These are phyloP conservation scores for Nicotiana undulata DNA, from an alignment of 257 asterid genomes.

Conservation along the genomic window DNA sequence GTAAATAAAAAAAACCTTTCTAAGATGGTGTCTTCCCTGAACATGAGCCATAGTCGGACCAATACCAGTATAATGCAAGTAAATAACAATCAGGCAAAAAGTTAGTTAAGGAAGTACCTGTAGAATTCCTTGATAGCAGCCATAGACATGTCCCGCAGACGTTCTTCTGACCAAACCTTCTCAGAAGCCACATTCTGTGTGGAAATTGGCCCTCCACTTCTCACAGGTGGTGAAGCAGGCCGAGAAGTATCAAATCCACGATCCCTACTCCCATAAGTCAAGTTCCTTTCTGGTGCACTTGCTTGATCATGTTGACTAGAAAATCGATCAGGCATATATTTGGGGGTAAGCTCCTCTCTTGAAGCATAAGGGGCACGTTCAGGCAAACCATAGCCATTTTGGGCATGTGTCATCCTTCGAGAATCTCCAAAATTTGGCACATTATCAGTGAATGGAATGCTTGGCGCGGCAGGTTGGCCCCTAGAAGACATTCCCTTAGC, in stretches of 20 bases:
- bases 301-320: slow-evolving; percentile 42
- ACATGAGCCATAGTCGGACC: slow-evolving; percentile 1
- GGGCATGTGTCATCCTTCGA: slow-evolving; percentile 48
- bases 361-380: slow-evolving; percentile 51
- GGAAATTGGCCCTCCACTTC: slow-evolving; percentile 26
- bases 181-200: slow-evolving; percentile 38
- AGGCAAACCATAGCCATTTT: slow-evolving; percentile 44
- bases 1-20: neutral
- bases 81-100: neutral
- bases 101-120: slow-evolving; percentile 41
- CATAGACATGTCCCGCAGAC: slow-evolving; percentile 51
- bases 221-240: slow-evolving; percentile 32
- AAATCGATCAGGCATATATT: slow-evolving; percentile 45
- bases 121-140: slow-evolving; percentile 76
- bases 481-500: slow-evolving; percentile 80
- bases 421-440: slow-evolving; percentile 38
- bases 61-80: neutral
- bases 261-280: slow-evolving; percentile 24
- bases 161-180: slow-evolving; percentile 48
- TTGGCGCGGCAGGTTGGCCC: slow-evolving; percentile 54
- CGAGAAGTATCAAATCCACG: slow-evolving; percentile 24
- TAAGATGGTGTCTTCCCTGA: neutral
- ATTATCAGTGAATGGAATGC: slow-evolving; percentile 26
- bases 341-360: slow-evolving; percentile 54
- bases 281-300: slow-evolving; percentile 31